A percentile compares a stretch with the other conserved stretches of the same genome.
These are phyloP conservation scores for Lineolata rhizophorae DNA, from an alignment of 495 filamentous ascomycete species.

Conservation along the genomic window DNA sequence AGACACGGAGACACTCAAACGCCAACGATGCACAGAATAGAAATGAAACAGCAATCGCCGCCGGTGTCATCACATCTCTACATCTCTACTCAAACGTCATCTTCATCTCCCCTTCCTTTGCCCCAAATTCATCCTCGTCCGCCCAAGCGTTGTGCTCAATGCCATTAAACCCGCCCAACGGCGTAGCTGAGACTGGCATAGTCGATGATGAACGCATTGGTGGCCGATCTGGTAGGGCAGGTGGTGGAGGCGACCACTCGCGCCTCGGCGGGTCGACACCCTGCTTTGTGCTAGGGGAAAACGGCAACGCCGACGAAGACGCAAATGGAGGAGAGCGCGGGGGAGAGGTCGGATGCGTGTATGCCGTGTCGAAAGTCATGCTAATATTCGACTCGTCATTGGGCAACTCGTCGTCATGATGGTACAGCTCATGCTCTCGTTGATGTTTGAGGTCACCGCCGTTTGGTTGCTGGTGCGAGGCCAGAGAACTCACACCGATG, in stretches of 20 bases:
- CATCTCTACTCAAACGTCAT: conserved; percentile 32
- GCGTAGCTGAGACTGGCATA: conserved; percentile 20
- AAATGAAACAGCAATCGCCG: no score
- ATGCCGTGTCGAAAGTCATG: conserved; percentile 14
- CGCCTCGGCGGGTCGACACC: no score
- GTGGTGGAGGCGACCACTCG: conserved; percentile 1
- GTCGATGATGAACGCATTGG: conserved; percentile 23
- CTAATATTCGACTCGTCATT: conserved; percentile 6
- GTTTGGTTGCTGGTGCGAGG: no score
- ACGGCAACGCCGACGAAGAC: no score
- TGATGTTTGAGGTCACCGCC: no score
- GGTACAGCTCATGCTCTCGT: no score
- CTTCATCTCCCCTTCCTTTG: conserved; percentile 28
- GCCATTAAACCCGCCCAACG: no score
- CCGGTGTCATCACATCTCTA: no score
- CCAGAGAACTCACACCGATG: conserved; percentile 2
- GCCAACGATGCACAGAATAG: no score
- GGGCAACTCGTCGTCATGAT: conserved; percentile 7
- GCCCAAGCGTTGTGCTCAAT: conserved; percentile 72
- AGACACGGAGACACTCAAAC: no score
- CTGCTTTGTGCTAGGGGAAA: conserved; percentile 1
- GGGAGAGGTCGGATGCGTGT: no score
- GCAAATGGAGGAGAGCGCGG: no score
- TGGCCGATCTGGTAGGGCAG: conserved; percentile 11
- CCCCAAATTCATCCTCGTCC: conserved; percentile 37